Conservation (phyloP, 768 basidiomycete species). For the Agaricus blazei region DNA sequence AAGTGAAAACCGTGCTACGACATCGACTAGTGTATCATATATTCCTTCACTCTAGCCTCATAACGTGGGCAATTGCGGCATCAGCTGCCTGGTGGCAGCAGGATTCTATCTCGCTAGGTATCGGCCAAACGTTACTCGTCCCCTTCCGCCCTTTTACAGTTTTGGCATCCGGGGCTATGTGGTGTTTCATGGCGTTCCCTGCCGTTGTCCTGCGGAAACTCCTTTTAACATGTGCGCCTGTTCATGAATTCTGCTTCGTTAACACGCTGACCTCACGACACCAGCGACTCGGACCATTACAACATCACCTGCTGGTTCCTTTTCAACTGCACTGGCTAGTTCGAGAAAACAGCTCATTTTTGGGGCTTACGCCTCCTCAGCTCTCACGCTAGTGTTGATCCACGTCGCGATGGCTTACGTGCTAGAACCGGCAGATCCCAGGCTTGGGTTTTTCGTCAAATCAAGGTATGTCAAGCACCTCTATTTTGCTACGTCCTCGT, state of each 20-base stretch:
- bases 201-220: constrained; percentile 52
- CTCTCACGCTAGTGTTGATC: constrained; percentile 35
- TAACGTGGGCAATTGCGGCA: constrained; percentile 38
- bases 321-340: constrained; percentile 43
- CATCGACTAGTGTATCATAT: constrained; percentile 51
- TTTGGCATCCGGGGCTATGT: constrained; percentile 33
- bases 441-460: constrained; percentile 55
- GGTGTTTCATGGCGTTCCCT: constrained; percentile 53
- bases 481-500: not conserved
- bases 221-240: constrained; percentile 47
- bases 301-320: constrained; percentile 45
- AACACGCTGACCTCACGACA: not conserved
- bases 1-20: constrained; percentile 55
- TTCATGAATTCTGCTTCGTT: not conserved
- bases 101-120: constrained; percentile 25
- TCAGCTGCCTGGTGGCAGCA: constrained; percentile 39
- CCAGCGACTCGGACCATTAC: constrained; percentile 43
- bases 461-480: constrained; percentile 44
- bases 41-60: constrained; percentile 44
- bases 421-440: constrained; percentile 33
- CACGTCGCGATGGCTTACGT: constrained; percentile 35
- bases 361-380: constrained; percentile 41
- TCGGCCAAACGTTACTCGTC: constrained; percentile 25
- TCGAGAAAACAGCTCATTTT: constrained; percentile 40
- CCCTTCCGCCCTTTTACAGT: constrained; percentile 42